phyloP scores from a whole-genome alignment of 208 protist species.

The Trypanosoma boissoni region DNA sequence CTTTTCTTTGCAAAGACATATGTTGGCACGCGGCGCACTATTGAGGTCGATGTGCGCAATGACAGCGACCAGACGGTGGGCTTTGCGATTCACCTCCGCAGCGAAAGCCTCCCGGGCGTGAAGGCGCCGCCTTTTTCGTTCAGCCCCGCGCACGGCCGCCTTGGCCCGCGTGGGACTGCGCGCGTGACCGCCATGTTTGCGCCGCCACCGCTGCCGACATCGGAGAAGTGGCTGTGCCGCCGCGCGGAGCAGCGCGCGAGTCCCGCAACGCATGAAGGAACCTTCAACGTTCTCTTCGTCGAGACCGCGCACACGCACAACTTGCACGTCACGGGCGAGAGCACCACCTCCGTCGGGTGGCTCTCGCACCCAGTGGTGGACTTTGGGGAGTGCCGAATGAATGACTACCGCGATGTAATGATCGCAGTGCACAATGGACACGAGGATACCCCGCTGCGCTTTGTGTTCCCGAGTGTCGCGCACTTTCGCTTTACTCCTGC shows the following conservation, averaged over 20 bases:
- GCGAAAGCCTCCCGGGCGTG: slow-evolving; percentile 24
- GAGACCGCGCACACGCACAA: slow-evolving; percentile 84
- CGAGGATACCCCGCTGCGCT: slow-evolving; percentile 72
- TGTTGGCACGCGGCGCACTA: slow-evolving; percentile 44
- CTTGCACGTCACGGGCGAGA: slow-evolving; percentile 67
- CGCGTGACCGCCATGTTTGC: slow-evolving; percentile 67
- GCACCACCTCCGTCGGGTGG: slow-evolving; percentile 59
- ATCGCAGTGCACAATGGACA: slow-evolving; percentile 71
- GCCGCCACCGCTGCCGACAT: slow-evolving; percentile 41
- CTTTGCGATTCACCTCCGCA: slow-evolving; percentile 76
- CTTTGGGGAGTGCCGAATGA: slow-evolving; percentile 68
- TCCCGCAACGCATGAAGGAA: slow-evolving; percentile 47
- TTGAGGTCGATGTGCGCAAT: slow-evolving; percentile 64
- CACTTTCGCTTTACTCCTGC: slow-evolving; percentile 67
- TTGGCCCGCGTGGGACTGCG: slow-evolving; percentile 48
- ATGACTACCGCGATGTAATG: slow-evolving; percentile 41
- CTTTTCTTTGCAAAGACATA: slow-evolving; percentile 69
- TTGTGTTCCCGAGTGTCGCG: slow-evolving; percentile 61
- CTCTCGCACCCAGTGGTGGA: slow-evolving; percentile 67
- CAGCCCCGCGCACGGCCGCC: slow-evolving; percentile 62
- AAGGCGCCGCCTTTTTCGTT: slow-evolving; percentile 71
- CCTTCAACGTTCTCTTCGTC: slow-evolving; percentile 80
- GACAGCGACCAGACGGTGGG: slow-evolving; percentile 69
- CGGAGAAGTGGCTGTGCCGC: slow-evolving; percentile 53
- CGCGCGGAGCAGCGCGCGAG: slow-evolving; percentile 21